These are phyloP conservation scores for Suhomyces wounanorum DNA, from an alignment of 1,139 yeast species.

Conservation along the genomic window DNA sequence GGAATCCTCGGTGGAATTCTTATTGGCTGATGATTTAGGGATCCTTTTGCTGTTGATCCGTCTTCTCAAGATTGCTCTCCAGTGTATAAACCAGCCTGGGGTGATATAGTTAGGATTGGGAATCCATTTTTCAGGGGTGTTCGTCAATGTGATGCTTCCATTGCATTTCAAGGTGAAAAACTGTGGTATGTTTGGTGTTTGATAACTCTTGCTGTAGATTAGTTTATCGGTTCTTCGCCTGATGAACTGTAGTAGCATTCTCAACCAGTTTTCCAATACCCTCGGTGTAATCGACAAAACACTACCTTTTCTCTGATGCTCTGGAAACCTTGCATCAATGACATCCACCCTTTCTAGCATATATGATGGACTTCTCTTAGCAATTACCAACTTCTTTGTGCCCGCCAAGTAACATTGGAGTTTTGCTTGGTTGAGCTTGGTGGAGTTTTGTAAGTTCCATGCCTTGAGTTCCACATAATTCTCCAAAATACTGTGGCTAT, in stretches of 20 bases:
- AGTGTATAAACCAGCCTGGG: not conserved
- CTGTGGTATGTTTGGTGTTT: not conserved
- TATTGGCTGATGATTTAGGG: not conserved
- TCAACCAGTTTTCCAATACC: constrained; percentile 7
- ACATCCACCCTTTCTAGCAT: not conserved
- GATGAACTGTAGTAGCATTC: constrained; percentile 1
- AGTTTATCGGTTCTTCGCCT: not conserved
- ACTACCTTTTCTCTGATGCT: not conserved
- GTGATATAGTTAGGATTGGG: not conserved
- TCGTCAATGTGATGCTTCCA: not conserved
- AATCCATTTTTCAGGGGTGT: not conserved
- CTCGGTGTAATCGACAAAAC: not conserved
- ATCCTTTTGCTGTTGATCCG: not conserved
- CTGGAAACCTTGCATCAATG: not conserved
- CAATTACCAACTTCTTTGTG: constrained; percentile 1
- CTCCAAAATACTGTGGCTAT: constrained; percentile 2
- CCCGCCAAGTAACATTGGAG: constrained; percentile 12
- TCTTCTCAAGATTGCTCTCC: not conserved
- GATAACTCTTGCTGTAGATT: too few species aligned
- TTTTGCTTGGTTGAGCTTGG: not conserved
- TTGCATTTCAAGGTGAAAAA: not conserved
- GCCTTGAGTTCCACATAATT: constrained; percentile 10
- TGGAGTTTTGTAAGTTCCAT: not conserved
- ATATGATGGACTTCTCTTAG: not conserved
- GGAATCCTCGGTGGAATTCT: too few species aligned